Percentiles rank a stretch among this genome's conserved stretches.
These are phyloP conservation scores for Triticum monococcum DNA, from an alignment of 176 grass and related monocot species.

Conservation along the genomic window DNA sequence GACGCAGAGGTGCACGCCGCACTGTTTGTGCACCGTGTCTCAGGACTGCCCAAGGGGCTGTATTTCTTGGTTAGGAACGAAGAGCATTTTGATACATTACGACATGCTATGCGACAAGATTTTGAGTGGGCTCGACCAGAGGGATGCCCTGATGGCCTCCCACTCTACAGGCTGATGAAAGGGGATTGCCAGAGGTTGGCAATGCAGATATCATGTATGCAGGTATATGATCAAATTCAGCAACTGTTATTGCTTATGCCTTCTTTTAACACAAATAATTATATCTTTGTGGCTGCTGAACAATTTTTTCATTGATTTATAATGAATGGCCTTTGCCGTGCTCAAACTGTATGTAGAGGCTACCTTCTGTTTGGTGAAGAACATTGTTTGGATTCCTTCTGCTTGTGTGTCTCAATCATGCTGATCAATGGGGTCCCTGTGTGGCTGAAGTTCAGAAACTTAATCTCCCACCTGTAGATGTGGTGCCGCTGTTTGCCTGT, in stretches of 20 bases:
- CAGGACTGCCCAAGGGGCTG: constrained; percentile 61
- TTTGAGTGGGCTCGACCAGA: constrained; percentile 79
- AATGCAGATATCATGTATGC: constrained; percentile 82
- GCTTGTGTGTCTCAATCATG: not conserved
- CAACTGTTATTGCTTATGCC: not conserved
- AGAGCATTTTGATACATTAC: constrained; percentile 68
- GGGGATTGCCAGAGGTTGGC: constrained; percentile 70
- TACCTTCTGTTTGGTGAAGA: not conserved
- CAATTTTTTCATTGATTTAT: not conserved
- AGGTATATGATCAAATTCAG: constrained; percentile 43
- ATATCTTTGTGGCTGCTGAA: not conserved
- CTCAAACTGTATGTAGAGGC: not conserved
- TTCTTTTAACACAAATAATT: not conserved
- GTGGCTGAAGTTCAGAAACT: not conserved
- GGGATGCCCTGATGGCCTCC: constrained; percentile 68
- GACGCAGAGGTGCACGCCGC: constrained; percentile 84
- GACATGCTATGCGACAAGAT: constrained; percentile 52
- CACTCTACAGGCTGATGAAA: constrained; percentile 68
- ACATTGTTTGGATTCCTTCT: not conserved
- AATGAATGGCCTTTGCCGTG: not conserved
- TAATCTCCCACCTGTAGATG: not conserved
- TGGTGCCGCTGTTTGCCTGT: not conserved
- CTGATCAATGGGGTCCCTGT: not conserved
- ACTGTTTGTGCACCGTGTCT: constrained; percentile 72
- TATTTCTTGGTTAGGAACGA: constrained; percentile 92